phyloP scores from a whole-genome alignment of 768 basidiomycete genomes.

The Arthromyces matolae region DNA sequence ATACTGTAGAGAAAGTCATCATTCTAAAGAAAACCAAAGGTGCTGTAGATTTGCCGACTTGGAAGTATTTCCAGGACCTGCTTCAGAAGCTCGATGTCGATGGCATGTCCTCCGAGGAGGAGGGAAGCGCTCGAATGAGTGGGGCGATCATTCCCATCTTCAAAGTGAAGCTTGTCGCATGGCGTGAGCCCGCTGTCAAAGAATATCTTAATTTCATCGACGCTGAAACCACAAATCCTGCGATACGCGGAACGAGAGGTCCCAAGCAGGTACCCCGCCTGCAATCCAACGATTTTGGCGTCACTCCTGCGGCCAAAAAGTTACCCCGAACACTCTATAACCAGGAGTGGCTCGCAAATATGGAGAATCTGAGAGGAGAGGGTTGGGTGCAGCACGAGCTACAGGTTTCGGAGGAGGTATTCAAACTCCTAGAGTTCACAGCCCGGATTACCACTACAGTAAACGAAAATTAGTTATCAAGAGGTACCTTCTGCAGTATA shows the following conservation, averaged over 20 bases:
- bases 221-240: neutral
- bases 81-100: constrained; percentile 1
- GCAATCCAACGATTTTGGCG: neutral
- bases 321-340: constrained; percentile 9
- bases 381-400: constrained; percentile 4
- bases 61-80: constrained; percentile 4
- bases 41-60: constrained; percentile 3
- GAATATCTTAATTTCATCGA: constrained; percentile 9
- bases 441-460: too few relatives aligned
- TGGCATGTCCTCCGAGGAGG: constrained; percentile 16
- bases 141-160: neutral
- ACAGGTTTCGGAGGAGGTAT: constrained; percentile 11
- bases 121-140: neutral
- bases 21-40: neutral
- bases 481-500: too few relatives aligned
- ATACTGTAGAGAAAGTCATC: neutral
- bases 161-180: constrained; percentile 1
- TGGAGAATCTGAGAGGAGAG: neutral
- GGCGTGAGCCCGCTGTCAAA: neutral
- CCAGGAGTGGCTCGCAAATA: neutral
- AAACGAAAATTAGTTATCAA: too few relatives aligned
- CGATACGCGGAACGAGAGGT: constrained; percentile 2
- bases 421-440: constrained; percentile 6
- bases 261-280: neutral
- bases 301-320: neutral